phyloP scores from a whole-genome alignment of 2,329 filamentous ascomycete genomes.

The Diaporthe sp. region DNA sequence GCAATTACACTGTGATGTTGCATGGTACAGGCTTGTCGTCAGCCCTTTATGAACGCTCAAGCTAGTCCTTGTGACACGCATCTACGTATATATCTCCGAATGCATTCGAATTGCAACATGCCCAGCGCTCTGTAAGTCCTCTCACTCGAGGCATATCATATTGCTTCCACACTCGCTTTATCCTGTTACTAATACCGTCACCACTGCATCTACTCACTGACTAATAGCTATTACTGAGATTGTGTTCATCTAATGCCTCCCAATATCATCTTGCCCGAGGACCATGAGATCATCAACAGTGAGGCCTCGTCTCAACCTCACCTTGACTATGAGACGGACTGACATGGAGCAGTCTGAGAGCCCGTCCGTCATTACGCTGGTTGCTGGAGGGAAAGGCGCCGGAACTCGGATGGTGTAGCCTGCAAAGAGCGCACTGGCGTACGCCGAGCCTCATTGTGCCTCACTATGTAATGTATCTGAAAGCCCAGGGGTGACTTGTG shows the following conservation, averaged over 20 bases:
- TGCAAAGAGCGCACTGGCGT: background rate
- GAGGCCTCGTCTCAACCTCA: conserved; percentile 50
- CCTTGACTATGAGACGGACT: conserved; percentile 50
- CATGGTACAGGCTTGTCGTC: background rate
- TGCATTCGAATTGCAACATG: background rate
- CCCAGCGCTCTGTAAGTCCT: background rate
- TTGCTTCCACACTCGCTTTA: background rate
- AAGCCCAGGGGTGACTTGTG: background rate
- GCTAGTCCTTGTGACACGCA: background rate
- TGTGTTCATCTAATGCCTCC: conserved; percentile 51
- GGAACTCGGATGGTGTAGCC: conserved; percentile 50
- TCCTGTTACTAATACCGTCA: background rate
- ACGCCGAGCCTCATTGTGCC: background rate
- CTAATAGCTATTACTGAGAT: conserved; percentile 57
- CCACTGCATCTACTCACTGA: too few relatives aligned
- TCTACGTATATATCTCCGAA: background rate
- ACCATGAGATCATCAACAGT: background rate
- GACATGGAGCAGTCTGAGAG: conserved; percentile 53
- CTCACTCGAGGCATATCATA: background rate
- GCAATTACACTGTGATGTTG: background rate
- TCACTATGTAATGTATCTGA: background rate
- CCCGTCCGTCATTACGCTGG: conserved; percentile 56
- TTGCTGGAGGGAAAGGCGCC: conserved; percentile 59
- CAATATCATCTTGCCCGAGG: conserved; percentile 48
- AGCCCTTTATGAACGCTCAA: background rate